A percentile compares a stretch with the other conserved stretches of the same genome.
Conservation (phyloP, 257 asterid species). For the Striga asiatica region DNA sequence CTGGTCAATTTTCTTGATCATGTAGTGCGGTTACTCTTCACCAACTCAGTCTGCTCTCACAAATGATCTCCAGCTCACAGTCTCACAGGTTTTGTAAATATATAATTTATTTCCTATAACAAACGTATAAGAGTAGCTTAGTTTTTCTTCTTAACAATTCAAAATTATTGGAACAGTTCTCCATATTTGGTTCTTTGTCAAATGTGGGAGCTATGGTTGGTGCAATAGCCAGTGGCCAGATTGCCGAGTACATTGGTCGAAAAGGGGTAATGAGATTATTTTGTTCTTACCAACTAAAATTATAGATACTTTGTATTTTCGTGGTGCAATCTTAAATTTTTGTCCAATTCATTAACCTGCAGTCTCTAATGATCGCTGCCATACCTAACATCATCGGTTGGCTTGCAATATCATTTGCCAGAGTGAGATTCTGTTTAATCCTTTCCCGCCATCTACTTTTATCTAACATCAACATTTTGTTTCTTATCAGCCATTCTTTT, state of each 20-base stretch:
- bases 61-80: constrained; percentile 59
- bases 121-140: background rate
- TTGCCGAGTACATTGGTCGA: constrained; percentile 90
- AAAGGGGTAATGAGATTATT: constrained; percentile 55
- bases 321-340: background rate
- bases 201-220: constrained; percentile 99
- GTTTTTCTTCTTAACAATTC: constrained; percentile 6
- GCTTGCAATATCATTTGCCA: constrained; percentile 76
- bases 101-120: background rate
- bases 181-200: constrained; percentile 78
- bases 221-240: constrained; percentile 94
- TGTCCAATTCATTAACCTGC: constrained; percentile 17
- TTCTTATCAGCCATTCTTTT: background rate
- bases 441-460: background rate
- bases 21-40: constrained; percentile 81
- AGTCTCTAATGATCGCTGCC: constrained; percentile 78
- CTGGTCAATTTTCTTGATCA: constrained; percentile 17
- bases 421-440: constrained; percentile 28
- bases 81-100: constrained; percentile 56
- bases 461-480: background rate
- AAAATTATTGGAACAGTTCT: constrained; percentile 47
- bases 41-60: constrained; percentile 69
- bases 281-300: background rate
- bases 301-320: background rate
- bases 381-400: constrained; percentile 83